phyloP scores from a whole-genome alignment of 768 basidiomycete species.

The Rhodotorula toruloides region DNA sequence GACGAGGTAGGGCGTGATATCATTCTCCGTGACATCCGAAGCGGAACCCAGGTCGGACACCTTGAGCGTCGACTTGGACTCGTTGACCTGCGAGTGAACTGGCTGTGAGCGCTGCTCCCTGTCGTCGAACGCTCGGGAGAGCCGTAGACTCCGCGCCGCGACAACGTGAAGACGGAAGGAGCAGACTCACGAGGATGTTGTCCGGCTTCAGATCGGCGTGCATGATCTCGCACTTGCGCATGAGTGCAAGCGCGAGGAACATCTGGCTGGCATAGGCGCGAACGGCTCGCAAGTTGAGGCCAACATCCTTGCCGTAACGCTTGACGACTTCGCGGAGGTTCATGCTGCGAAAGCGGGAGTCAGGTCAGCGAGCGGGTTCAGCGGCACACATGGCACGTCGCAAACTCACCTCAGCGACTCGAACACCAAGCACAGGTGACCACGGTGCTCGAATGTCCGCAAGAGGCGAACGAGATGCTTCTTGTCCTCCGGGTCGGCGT shows the following conservation, averaged over 20 bases:
- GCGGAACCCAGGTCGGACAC: constrained; percentile 97
- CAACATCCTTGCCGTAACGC: constrained; percentile 96
- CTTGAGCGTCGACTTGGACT: constrained; percentile 86
- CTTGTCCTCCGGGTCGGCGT: constrained; percentile 92
- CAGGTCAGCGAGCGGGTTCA: background rate
- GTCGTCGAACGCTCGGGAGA: too few species aligned
- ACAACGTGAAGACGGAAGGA: background rate
- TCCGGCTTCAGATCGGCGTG: constrained; percentile 99
- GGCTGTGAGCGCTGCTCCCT: background rate
- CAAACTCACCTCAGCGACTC: constrained; percentile 74
- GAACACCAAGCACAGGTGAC: constrained; percentile 92
- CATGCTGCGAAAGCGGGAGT: constrained; percentile 60
- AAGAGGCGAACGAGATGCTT: constrained; percentile 92
- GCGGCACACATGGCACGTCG: too few species aligned
- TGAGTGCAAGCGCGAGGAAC: constrained; percentile 74
- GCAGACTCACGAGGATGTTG: constrained; percentile 76
- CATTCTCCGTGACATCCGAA: constrained; percentile 86
- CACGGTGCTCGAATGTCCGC: constrained; percentile 91
- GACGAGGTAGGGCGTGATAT: constrained; percentile 96
- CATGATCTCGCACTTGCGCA: constrained; percentile 87
- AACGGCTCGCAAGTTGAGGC: constrained; percentile 92
- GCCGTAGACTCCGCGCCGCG: background rate
- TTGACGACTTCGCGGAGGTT: constrained; percentile 97
- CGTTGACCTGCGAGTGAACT: constrained; percentile 65
- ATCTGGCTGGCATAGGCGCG: constrained; percentile 97